Conservation (phyloP, 345 rosid genomes). For the Linum tenue region DNA sequence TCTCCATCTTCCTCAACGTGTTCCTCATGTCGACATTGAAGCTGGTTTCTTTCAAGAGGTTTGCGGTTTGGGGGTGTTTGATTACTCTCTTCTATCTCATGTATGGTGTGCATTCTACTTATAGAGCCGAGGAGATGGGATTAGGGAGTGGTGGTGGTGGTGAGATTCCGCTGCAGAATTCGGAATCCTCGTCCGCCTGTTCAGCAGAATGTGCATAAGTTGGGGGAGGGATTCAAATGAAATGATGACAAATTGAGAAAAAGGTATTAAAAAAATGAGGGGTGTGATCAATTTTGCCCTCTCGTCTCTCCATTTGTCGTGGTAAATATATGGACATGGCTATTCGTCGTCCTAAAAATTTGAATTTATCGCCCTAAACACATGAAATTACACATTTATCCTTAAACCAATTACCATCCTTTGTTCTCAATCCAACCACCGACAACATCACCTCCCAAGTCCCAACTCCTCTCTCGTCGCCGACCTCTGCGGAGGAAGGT, state of each 20-base stretch:
- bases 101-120: slow-evolving; percentile 84
- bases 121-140: slow-evolving; percentile 64
- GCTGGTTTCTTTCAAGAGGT: slow-evolving; percentile 46
- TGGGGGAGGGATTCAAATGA: slow-evolving; percentile 36
- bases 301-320: no score
- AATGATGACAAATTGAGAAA: slow-evolving; percentile 15
- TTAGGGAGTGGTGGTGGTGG: slow-evolving; percentile 6
- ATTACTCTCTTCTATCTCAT: slow-evolving; percentile 60
- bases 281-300: no score
- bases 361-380: no score
- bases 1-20: slow-evolving; percentile 62
- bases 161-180: slow-evolving; percentile 16
- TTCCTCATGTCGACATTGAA: slow-evolving; percentile 66
- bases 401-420: no score
- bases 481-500: no score
- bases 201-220: slow-evolving; percentile 23
- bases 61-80: slow-evolving; percentile 63
- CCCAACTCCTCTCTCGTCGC: no score
- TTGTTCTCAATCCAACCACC: no score
- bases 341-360: no score
- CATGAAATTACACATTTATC: no score
- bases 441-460: no score
- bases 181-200: slow-evolving; percentile 14
- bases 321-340: no score
- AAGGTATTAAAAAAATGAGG: not conserved